phyloP scores from a whole-genome alignment of 176 grass and related monocot species.

The Guadua angustifolia region DNA sequence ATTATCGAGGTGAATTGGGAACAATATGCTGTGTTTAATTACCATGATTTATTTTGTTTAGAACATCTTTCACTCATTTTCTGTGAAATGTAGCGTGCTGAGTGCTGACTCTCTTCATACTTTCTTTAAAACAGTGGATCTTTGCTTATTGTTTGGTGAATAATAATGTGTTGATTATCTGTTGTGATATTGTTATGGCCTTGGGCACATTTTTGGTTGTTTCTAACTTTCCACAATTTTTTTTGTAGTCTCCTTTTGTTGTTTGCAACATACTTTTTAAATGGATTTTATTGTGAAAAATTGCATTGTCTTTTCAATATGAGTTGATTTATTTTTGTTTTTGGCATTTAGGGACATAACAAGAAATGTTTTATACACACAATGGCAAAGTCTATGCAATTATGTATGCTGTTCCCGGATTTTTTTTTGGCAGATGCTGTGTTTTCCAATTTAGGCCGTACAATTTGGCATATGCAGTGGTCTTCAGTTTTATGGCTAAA shows the following conservation, averaged over 20 bases:
- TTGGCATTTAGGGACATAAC: neutral
- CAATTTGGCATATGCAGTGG: neutral
- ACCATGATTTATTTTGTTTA: neutral
- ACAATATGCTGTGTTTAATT: neutral
- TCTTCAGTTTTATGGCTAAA: slow-evolving; percentile 8
- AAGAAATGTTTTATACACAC: neutral
- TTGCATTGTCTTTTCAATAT: neutral
- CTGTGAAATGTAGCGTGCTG: too few species aligned
- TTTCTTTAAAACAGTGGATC: neutral
- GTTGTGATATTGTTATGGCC: neutral
- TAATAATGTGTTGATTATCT: neutral
- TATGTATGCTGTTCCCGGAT: neutral
- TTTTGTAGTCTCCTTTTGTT: neutral
- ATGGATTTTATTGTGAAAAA: neutral
- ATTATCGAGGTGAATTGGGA: neutral
- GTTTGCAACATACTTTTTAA: neutral
- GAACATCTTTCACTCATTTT: too few species aligned
- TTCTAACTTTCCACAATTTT: neutral
- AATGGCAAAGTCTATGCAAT: neutral
- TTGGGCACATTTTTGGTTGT: neutral
- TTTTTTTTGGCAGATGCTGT: neutral
- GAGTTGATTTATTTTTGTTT: neutral
- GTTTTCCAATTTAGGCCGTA: slow-evolving; percentile 33
- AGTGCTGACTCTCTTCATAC: too few species aligned
- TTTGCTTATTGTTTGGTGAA: neutral